Evolutionary conservation across 1,284 basidiomycete genomes (phyloP).

Genomic region (Fistulina hepatica): DNA sequence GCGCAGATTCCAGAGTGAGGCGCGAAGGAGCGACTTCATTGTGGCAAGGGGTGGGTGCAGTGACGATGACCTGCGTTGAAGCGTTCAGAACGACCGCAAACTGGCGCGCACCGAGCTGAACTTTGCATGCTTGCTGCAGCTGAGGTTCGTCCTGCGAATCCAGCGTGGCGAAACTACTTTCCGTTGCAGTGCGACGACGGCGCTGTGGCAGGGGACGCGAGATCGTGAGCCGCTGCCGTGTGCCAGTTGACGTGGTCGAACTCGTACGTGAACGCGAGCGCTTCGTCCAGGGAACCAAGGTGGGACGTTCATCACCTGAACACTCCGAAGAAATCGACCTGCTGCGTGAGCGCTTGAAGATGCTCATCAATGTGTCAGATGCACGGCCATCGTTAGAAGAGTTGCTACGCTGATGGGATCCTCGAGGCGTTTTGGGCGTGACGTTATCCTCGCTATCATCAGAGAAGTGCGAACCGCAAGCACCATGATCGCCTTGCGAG

Average conservation of each 20-base stretch:
- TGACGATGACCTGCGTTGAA: constrained; percentile 38
- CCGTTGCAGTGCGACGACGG: constrained; percentile 19
- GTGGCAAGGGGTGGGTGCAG: constrained; percentile 34
- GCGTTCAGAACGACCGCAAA: constrained; percentile 33
- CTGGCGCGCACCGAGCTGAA: too few species aligned
- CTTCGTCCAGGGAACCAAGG: neutral
- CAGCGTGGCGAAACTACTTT: neutral
- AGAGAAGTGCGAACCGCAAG: too few species aligned
- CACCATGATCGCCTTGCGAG: constrained; percentile 13
- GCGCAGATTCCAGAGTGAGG: too few species aligned
- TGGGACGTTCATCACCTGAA: constrained; percentile 19
- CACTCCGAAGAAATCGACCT: constrained; percentile 11
- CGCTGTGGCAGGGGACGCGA: too few species aligned
- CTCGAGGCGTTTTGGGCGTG: too few species aligned
- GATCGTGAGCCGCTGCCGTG: neutral
- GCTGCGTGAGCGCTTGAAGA: constrained; percentile 12
- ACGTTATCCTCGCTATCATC: neutral
- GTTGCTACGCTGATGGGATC: too few species aligned
- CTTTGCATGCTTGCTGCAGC: constrained; percentile 16
- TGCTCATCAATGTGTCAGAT: neutral
- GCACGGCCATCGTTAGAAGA: too few species aligned
- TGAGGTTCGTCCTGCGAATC: neutral
- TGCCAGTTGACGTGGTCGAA: neutral
- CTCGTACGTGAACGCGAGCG: neutral
- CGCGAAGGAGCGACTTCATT: too few species aligned